Percentiles rank a stretch among this genome's conserved stretches.
Conservation (phyloP, 164 flowering plant genomes). For the Macadamia integrifolia region DNA sequence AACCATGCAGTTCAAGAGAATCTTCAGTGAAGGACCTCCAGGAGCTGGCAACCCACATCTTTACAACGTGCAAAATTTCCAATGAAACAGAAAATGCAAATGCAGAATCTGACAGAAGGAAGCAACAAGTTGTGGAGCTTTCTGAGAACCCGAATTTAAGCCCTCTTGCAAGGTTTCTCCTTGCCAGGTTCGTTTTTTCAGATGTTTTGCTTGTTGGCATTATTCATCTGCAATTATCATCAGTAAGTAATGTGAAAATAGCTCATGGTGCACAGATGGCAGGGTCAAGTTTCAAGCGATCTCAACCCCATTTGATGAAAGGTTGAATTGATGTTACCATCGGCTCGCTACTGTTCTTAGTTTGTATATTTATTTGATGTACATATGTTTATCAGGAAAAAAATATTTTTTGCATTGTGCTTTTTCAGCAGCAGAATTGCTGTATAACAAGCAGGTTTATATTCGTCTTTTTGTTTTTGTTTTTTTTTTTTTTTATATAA, state of each 20-base stretch:
- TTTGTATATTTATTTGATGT: conserved; percentile 35
- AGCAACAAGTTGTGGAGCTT: conserved; percentile 46
- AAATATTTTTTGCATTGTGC: conserved; percentile 7
- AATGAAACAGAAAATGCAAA: conserved; percentile 28
- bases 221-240: neutral
- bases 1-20: conserved; percentile 64
- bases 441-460: conserved; percentile 13
- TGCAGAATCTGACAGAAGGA: conserved; percentile 40
- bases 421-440: conserved; percentile 16
- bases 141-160: conserved; percentile 59
- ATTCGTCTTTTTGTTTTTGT: neutral
- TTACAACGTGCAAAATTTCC: conserved; percentile 35
- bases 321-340: conserved; percentile 7
- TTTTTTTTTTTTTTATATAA: neutral
- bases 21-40: conserved; percentile 69
- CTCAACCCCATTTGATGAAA: conserved; percentile 37
- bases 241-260: neutral
- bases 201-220: conserved; percentile 4
- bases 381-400: conserved; percentile 31
- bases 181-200: conserved; percentile 58
- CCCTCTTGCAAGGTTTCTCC: conserved; percentile 81
- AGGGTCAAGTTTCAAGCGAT: conserved; percentile 68
- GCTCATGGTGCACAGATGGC: conserved; percentile 62
- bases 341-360: conserved; percentile 7
- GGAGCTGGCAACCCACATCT: conserved; percentile 54